These are phyloP conservation scores for Eucommia ulmoides DNA, from an alignment of 257 asterid species.

Conservation along the genomic window DNA sequence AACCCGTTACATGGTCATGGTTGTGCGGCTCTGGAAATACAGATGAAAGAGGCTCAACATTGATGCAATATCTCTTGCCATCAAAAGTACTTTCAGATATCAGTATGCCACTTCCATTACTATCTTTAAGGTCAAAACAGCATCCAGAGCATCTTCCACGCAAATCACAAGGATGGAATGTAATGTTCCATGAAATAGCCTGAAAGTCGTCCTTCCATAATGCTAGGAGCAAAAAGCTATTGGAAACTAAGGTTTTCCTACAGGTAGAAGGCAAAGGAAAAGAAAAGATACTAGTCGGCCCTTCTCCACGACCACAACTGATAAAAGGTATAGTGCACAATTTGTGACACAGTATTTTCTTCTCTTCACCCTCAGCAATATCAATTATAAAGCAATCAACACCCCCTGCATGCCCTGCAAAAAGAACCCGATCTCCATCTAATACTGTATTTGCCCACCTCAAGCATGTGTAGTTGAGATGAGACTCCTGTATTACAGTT, in stretches of 20 bases:
- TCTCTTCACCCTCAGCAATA: conserved; percentile 26
- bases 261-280: conserved; percentile 55
- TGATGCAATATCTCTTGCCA: conserved; percentile 39
- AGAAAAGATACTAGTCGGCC: conserved; percentile 43
- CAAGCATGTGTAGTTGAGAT: conserved; percentile 61
- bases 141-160: conserved; percentile 26
- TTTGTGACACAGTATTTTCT: conserved; percentile 26
- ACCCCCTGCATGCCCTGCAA: conserved; percentile 72
- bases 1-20: conserved; percentile 51
- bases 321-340: conserved; percentile 48
- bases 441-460: conserved; percentile 68
- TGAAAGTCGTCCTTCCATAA: conserved; percentile 53
- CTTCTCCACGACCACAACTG: conserved; percentile 27
- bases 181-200: conserved; percentile 83
- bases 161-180: conserved; percentile 38
- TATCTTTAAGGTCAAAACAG: conserved; percentile 10
- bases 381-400: conserved; percentile 52
- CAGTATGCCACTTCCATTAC: conserved; percentile 26
- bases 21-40: conserved; percentile 48
- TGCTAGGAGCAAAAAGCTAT: conserved; percentile 68
- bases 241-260: conserved; percentile 30
- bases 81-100: conserved; percentile 39
- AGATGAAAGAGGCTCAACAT: conserved; percentile 62
- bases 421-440: conserved; percentile 39
- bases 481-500: conserved; percentile 20